A percentile compares a stretch with the other conserved stretches of the same genome.
Conservation (phyloP, 768 basidiomycete species). For the Sporobolomyces pararoseus region DNA sequence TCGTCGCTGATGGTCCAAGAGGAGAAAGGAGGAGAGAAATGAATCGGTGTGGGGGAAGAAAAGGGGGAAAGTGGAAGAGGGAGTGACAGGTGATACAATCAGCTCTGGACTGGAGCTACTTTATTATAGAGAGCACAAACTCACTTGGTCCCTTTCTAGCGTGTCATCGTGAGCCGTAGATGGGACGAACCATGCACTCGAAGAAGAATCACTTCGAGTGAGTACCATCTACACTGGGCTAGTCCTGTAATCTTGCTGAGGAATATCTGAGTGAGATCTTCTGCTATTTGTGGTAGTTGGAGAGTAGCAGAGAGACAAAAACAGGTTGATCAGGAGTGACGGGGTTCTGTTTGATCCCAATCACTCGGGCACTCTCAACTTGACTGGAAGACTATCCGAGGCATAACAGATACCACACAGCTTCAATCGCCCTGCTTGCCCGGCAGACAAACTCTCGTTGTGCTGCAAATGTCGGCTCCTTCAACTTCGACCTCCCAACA, state of each 20-base stretch:
- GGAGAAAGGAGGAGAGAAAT: background rate
- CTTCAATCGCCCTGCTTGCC: no score
- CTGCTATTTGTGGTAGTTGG: background rate
- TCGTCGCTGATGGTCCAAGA: slow-evolving; percentile 22
- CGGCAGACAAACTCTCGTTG: no score
- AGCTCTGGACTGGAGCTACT: background rate
- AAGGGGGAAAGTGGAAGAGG: background rate
- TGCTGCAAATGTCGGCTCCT: background rate
- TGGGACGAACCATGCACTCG: slow-evolving; percentile 9
- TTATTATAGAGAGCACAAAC: background rate
- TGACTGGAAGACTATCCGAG: no score
- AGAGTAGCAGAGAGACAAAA: background rate
- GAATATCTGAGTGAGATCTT: background rate
- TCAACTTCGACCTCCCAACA: background rate
- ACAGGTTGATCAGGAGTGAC: no score
- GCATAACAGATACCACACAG: no score
- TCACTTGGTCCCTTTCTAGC: slow-evolving; percentile 14
- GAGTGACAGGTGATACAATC: background rate
- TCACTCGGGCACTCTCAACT: no score
- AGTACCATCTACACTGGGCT: slow-evolving; percentile 13
- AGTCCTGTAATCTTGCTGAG: background rate
- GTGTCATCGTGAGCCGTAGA: background rate
- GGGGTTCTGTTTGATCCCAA: no score
- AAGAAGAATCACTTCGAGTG: slow-evolving; percentile 7
- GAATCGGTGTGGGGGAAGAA: background rate